Percentiles rank a stretch among this genome's conserved stretches.
Evolutionary conservation across 2,329 filamentous ascomycete genomes (phyloP).

Genomic region (Trichoderma arundinaceum): DNA sequence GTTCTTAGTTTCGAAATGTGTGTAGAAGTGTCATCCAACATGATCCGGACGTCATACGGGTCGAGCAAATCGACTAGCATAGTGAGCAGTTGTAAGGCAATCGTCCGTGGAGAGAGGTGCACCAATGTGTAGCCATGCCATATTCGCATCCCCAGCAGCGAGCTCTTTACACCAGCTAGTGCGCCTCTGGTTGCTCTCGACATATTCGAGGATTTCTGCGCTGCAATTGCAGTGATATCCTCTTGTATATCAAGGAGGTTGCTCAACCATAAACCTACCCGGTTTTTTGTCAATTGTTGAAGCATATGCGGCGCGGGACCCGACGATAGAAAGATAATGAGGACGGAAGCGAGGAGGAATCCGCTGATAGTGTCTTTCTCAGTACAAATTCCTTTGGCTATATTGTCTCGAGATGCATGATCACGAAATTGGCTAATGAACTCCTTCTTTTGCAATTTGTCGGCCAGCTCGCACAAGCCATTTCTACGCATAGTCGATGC

Average conservation of each 20-base stretch:
- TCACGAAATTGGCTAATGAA: conserved; percentile 75
- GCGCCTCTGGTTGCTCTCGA: conserved; percentile 67
- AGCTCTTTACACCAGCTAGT: conserved; percentile 59
- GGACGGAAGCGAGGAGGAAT: conserved; percentile 67
- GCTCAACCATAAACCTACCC: conserved; percentile 60
- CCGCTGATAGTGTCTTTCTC: conserved; percentile 67
- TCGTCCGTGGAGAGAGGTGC: conserved; percentile 64
- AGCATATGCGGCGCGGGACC: conserved; percentile 66
- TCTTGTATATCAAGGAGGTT: conserved; percentile 58
- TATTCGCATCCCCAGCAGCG: conserved; percentile 58
- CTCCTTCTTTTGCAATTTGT: conserved; percentile 64
- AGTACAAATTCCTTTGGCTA: conserved; percentile 66
- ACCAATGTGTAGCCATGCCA: conserved; percentile 63
- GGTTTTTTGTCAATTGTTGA: conserved; percentile 60
- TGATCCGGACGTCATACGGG: conserved; percentile 38
- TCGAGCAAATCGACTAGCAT: conserved; percentile 42
- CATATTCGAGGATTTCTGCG: conserved; percentile 70
- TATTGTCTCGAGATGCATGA: conserved; percentile 70
- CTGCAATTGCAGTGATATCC: conserved; percentile 66
- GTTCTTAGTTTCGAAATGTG: conserved; percentile 39
- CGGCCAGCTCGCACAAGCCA: conserved; percentile 64
- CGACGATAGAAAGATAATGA: conserved; percentile 66
- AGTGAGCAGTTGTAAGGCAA: conserved; percentile 69
- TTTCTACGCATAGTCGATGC: conserved; percentile 60
- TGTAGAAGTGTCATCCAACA: conserved; percentile 41